Conservation (phyloP, 1,139 yeast genomes). For the Suhomyces panamericanus region DNA sequence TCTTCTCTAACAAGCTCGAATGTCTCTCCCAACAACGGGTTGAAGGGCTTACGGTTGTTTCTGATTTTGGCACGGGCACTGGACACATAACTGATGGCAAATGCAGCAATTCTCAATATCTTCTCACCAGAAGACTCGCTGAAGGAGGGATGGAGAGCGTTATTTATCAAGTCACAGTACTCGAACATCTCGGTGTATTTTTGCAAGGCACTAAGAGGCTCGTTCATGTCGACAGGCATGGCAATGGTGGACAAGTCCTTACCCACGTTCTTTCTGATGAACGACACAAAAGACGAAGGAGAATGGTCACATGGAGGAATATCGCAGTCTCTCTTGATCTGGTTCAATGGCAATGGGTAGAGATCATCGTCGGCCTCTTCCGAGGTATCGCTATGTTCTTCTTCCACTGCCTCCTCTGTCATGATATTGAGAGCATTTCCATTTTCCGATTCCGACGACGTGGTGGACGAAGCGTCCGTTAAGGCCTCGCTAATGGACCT, state of each 20-base stretch:
- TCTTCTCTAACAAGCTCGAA: slow-evolving; percentile 82
- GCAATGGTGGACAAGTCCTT: slow-evolving; percentile 84
- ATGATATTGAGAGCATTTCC: neutral
- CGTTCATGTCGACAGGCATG: slow-evolving; percentile 94
- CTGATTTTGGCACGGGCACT: slow-evolving; percentile 73
- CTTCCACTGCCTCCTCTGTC: neutral
- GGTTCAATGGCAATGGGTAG: slow-evolving; percentile 63
- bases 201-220: slow-evolving; percentile 83
- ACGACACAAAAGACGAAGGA: slow-evolving; percentile 81
- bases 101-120: slow-evolving; percentile 71
- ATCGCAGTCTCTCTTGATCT: slow-evolving; percentile 56
- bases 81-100: slow-evolving; percentile 76
- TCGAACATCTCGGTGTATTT: slow-evolving; percentile 78
- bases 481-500: slow-evolving; percentile 20
- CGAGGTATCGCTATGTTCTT: slow-evolving; percentile 3
- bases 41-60: slow-evolving; percentile 83
- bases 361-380: slow-evolving; percentile 34
- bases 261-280: slow-evolving; percentile 87
- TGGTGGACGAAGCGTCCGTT: slow-evolving; percentile 16
- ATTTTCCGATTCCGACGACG: slow-evolving; percentile 15
- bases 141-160: slow-evolving; percentile 49
- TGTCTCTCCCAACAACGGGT: slow-evolving; percentile 87
- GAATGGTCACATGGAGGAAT: slow-evolving; percentile 60
- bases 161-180: slow-evolving; percentile 64
- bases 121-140: slow-evolving; percentile 53